These are phyloP conservation scores for Chaetomium globosum DNA, from an alignment of 2,329 filamentous ascomycete genomes.

Conservation along the genomic window DNA sequence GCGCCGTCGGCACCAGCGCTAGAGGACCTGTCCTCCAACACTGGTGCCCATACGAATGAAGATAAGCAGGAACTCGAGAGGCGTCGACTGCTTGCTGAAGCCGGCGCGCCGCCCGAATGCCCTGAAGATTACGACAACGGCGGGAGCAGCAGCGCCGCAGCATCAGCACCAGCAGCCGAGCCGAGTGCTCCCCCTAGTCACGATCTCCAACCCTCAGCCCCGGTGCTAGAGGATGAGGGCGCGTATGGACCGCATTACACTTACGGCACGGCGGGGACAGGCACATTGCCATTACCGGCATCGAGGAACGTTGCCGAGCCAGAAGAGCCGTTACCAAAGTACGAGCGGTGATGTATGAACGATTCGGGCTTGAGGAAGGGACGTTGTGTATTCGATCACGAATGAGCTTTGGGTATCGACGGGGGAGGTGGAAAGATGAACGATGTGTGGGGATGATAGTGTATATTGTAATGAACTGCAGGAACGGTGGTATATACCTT, in stretches of 20 bases:
- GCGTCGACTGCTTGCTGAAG: slow-evolving; percentile 63
- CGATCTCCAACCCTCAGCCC: slow-evolving; percentile 57
- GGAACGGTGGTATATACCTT: slow-evolving; percentile 7
- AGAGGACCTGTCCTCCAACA: slow-evolving; percentile 46
- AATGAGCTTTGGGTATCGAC: not conserved
- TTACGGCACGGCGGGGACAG: slow-evolving; percentile 28
- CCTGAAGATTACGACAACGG: slow-evolving; percentile 54
- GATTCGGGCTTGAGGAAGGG: not conserved
- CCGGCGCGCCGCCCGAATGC: slow-evolving; percentile 64
- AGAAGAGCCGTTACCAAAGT: slow-evolving; percentile 39
- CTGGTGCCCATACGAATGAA: slow-evolving; percentile 51
- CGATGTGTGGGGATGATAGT: slow-evolving; percentile 12
- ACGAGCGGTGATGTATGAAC: slow-evolving; percentile 37
- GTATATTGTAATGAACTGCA: slow-evolving; percentile 25
- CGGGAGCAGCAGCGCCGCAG: slow-evolving; percentile 32
- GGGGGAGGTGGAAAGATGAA: not conserved
- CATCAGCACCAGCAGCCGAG: slow-evolving; percentile 39
- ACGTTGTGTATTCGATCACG: not conserved
- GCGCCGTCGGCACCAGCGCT: slow-evolving; percentile 51
- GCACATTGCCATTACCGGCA: slow-evolving; percentile 3
- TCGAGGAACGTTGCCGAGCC: slow-evolving; percentile 1
- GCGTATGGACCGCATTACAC: slow-evolving; percentile 39
- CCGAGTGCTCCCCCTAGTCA: slow-evolving; percentile 37
- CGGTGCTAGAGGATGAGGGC: slow-evolving; percentile 54
- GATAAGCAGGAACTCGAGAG: slow-evolving; percentile 81